Percentiles rank a stretch among this genome's conserved stretches.
Conservation (phyloP, 1,284 basidiomycete species). For the Waitea zeae region DNA sequence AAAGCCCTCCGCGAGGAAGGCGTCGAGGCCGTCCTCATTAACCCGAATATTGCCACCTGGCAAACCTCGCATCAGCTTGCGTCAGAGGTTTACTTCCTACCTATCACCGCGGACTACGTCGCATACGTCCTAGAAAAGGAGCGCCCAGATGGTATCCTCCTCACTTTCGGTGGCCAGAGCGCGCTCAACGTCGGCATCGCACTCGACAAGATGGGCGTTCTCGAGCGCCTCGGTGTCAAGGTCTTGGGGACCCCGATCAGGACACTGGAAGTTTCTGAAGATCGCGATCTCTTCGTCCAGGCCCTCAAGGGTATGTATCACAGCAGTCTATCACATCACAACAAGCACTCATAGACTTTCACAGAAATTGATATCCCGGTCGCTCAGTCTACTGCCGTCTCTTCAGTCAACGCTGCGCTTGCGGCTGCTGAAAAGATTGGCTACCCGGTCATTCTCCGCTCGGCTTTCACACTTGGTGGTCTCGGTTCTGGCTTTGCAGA, state of each 20-base stretch:
- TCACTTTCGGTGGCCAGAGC: slow-evolving; percentile 97
- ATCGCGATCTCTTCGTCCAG: slow-evolving; percentile 93
- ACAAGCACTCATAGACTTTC: slow-evolving; percentile 3
- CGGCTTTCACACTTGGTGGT: slow-evolving; percentile 96
- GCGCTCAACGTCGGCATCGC: slow-evolving; percentile 97
- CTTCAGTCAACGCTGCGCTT: slow-evolving; percentile 86
- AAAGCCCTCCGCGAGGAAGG: slow-evolving; percentile 96
- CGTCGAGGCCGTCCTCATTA: slow-evolving; percentile 89
- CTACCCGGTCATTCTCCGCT: slow-evolving; percentile 96
- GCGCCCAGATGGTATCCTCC: slow-evolving; percentile 89
- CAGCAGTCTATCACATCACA: too few relatives aligned
- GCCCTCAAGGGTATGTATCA: slow-evolving; percentile 73
- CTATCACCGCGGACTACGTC: slow-evolving; percentile 94
- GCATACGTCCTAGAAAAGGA: slow-evolving; percentile 98
- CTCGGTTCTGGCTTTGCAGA: slow-evolving; percentile 98
- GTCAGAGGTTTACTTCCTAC: slow-evolving; percentile 94
- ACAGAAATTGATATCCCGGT: slow-evolving; percentile 96
- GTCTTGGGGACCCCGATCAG: slow-evolving; percentile 93
- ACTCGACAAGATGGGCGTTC: slow-evolving; percentile 93
- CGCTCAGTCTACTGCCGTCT: slow-evolving; percentile 94
- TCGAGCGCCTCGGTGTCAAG: slow-evolving; percentile 87
- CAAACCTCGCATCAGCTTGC: slow-evolving; percentile 95
- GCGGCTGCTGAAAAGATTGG: slow-evolving; percentile 84
- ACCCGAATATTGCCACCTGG: slow-evolving; percentile 96
- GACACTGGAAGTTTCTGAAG: slow-evolving; percentile 92